Evolutionary conservation across 768 basidiomycete genomes (phyloP), one percentile per base, ranked within the genome.

Genomic region (Gloeopeniophorella convolvens): DNA sequence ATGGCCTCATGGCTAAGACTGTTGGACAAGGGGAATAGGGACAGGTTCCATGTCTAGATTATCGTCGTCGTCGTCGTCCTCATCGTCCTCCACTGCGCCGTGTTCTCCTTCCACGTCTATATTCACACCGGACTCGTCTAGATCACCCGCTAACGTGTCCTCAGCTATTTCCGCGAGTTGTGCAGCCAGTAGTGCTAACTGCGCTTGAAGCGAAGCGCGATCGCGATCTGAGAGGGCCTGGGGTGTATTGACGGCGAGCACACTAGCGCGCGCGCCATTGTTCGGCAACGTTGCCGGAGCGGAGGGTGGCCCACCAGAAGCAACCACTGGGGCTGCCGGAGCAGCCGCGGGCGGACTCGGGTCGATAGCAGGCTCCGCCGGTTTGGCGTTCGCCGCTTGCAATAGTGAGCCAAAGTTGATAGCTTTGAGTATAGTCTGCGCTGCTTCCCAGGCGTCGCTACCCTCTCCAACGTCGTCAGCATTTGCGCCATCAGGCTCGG

Each of bases 361-460:
- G 6, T 18, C 35, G 11, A 51, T 16, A 18, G 54, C 12, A 56
- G 42, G 53, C 45, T 46, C 59, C 50, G 31, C 58, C 8, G 49
- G 47, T 20, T 48, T 43, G 15, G 20, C 7, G 45, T 20, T 55
- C 58, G n/a, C 68, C 68, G 27, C 76, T 52, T 75, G 71, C 24
- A 77, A 65, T 23, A 83, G 64, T 18, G 68, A 69, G 4, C 78
- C 79, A 59, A 86, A 85, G 62, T 86, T 85, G 66, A 88, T 85
- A 3, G 84, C 85, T 58, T 82, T 79, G 45, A 88, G 71, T 40
- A 88, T 88, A 54, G 77, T 83, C 59, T 87, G 83, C 7, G 85
- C 85, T 1, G 85, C 85, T 60, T 85, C 80, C 75, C 84, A 87
- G 11, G 83, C 82, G 51, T 84, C 81, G 51, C 70, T 71, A n/a